Conservation (phyloP, 176 grass and related monocot genomes). For the Aegilops longissima region DNA sequence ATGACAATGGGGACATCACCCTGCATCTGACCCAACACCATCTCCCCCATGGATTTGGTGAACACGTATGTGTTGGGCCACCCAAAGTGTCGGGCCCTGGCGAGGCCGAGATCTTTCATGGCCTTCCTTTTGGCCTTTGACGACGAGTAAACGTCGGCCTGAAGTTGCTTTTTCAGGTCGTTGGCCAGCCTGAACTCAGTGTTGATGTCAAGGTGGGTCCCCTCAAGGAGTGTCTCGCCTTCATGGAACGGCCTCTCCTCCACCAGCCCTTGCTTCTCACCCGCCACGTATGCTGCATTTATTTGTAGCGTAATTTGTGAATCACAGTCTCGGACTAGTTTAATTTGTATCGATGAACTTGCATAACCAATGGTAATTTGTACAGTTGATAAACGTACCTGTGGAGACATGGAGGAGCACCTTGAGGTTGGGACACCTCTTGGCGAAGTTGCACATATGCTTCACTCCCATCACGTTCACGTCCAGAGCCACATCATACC, state of each 20-base stretch:
- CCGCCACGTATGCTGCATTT: too few species aligned
- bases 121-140: not conserved
- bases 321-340: too few species aligned
- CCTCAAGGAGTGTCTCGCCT: conserved; percentile 39
- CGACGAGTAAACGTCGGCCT: conserved; percentile 10
- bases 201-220: conserved; percentile 37
- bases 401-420: conserved; percentile 82
- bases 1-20: conserved; percentile 32
- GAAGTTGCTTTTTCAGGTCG: conserved; percentile 39
- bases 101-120: conserved; percentile 72
- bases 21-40: conserved; percentile 22
- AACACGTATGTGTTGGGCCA: too few species aligned
- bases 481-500: conserved; percentile 46
- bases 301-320: too few species aligned
- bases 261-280: conserved; percentile 36
- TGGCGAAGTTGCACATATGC: conserved; percentile 47
- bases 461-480: conserved; percentile 26
- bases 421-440: conserved; percentile 62
- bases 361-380: not conserved
- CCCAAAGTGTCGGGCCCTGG: too few species aligned
- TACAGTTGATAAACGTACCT: conserved; percentile 12
- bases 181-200: conserved; percentile 38
- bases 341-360: conserved; percentile 39
- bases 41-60: too few species aligned
- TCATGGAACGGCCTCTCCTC: conserved; percentile 45